These are phyloP conservation scores for Thermoascus crustaceus DNA, from an alignment of 2,329 filamentous ascomycete genomes.

Conservation along the genomic window DNA sequence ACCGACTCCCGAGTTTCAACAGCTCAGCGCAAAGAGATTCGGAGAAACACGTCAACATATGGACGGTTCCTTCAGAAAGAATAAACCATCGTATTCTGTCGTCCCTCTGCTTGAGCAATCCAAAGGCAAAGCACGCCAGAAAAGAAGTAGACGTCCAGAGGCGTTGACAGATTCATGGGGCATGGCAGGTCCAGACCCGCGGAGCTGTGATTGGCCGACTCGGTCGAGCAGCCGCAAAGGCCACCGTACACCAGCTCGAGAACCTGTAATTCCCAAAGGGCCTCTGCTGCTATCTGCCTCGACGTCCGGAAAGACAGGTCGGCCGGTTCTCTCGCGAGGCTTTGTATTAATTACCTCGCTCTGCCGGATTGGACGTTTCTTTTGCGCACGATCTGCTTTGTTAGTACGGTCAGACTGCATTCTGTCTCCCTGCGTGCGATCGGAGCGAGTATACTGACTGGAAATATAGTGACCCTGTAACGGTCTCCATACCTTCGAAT, in stretches of 20 bases:
- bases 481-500: slow-evolving; percentile 9
- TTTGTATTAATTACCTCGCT: slow-evolving; percentile 5
- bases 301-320: slow-evolving; percentile 11
- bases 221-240: slow-evolving; percentile 27
- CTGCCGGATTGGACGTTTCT: slow-evolving; percentile 1
- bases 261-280: slow-evolving; percentile 4
- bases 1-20: neutral
- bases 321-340: slow-evolving; percentile 8
- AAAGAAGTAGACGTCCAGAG: no score
- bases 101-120: no score
- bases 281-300: slow-evolving; percentile 15
- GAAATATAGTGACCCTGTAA: slow-evolving; percentile 15
- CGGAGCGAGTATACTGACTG: slow-evolving; percentile 14
- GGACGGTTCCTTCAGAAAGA: no score
- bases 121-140: no score
- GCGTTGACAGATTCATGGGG: slow-evolving; percentile 1
- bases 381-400: slow-evolving; percentile 5
- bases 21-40: no score
- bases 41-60: no score
- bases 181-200: slow-evolving; percentile 14
- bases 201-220: slow-evolving; percentile 25
- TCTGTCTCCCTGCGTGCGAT: slow-evolving; percentile 3
- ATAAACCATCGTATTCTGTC: no score
- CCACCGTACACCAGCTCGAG: slow-evolving; percentile 26
- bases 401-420: neutral